Evolutionary conservation across 139 green algal genomes (phyloP).

Genomic region (Micractinium conductrix): DNA sequence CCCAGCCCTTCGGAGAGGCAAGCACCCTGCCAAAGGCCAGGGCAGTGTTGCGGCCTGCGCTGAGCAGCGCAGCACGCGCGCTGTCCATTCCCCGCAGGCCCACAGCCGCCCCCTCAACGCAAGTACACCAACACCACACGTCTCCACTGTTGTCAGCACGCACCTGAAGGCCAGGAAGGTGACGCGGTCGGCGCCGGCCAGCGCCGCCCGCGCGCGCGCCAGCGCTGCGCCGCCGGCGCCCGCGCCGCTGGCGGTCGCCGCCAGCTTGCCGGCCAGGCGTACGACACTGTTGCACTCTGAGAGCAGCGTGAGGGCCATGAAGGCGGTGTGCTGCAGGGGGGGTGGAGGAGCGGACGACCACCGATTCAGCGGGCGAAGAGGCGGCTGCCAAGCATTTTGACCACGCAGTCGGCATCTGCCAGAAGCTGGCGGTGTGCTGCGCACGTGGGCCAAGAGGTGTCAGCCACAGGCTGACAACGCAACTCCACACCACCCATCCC

Average conservation of each 20-base stretch:
- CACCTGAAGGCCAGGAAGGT: slow-evolving; percentile 36
- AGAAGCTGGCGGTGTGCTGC: background rate
- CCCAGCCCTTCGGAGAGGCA: no score
- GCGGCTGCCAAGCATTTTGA: no score
- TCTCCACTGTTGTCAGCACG: no score
- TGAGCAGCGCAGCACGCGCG: no score
- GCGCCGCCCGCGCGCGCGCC: no score
- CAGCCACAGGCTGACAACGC: background rate
- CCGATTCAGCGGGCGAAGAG: no score
- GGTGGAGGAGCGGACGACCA: no score
- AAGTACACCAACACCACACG: background rate
- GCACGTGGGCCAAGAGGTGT: no score
- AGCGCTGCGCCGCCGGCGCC: background rate
- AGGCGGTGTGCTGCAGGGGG: slow-evolving; percentile 36
- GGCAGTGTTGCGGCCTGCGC: no score
- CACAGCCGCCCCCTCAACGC: background rate
- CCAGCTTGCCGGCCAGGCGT: slow-evolving; percentile 26
- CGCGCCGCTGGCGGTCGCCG: background rate
- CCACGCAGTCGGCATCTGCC: no score
- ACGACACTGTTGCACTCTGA: slow-evolving; percentile 41
- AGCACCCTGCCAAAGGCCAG: no score
- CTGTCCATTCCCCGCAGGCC: no score
- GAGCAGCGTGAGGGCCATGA: slow-evolving; percentile 47
- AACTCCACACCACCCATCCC: background rate
- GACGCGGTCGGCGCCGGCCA: slow-evolving; percentile 5